Conservation (phyloP, 768 basidiomycete genomes). For the Boletus vinaceobasis region DNA sequence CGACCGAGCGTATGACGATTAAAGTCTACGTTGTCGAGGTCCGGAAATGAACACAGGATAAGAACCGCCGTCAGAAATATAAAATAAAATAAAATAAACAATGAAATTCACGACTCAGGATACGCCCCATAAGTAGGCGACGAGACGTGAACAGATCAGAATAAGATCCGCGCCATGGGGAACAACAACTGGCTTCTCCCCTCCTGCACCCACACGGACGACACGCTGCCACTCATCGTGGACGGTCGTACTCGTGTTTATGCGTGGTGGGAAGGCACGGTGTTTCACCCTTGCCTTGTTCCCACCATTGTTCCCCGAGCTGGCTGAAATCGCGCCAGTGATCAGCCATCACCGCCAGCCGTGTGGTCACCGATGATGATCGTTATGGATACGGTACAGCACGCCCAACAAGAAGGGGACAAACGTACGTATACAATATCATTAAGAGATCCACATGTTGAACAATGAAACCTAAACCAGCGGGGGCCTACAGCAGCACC, state of each 20-base stretch:
- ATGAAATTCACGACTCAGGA: conserved; percentile 2
- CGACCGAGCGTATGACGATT: conserved; percentile 10
- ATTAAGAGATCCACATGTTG: conserved; percentile 56
- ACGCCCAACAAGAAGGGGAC: neutral
- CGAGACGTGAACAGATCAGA: conserved; percentile 11
- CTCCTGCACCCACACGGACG: conserved; percentile 12
- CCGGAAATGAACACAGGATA: conserved; percentile 23
- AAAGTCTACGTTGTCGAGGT: conserved; percentile 5
- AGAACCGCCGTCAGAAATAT: conserved; percentile 1
- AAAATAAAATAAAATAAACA: conserved; percentile 3
- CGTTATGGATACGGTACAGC: conserved; percentile 5
- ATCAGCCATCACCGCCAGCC: conserved; percentile 3
- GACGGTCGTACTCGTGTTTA: conserved; percentile 6
- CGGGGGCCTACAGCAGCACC: conserved; percentile 53
- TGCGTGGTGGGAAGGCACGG: conserved; percentile 22
- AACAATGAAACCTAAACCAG: conserved; percentile 56
- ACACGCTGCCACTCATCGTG: conserved; percentile 10
- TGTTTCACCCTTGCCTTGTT: conserved; percentile 14
- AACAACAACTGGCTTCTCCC: neutral
- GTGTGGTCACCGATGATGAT: conserved; percentile 24
- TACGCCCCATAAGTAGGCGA: conserved; percentile 2
- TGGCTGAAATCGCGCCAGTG: conserved; percentile 3
- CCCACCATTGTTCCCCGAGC: conserved; percentile 8
- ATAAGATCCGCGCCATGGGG: conserved; percentile 11
- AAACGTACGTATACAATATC: conserved; percentile 56